Conservation (phyloP, 2,329 filamentous ascomycete species). For the Pseudofabraea citricarpa region DNA sequence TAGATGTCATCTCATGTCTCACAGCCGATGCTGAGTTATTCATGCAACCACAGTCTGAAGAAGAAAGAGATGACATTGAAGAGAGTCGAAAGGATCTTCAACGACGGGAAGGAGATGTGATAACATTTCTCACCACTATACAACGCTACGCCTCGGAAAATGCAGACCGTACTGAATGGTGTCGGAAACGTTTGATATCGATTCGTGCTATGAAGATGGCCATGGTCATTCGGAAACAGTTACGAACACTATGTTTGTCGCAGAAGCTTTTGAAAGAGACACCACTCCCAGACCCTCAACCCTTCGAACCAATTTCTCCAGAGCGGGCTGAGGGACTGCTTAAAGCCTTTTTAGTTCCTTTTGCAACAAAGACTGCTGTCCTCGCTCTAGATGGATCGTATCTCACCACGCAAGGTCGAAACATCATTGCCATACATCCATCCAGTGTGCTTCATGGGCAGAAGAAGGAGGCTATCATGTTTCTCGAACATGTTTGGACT, state of each 20-base stretch:
- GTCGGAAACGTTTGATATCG: conserved; percentile 51
- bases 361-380: conserved; percentile 55
- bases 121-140: conserved; percentile 60
- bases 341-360: conserved; percentile 58
- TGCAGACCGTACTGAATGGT: conserved; percentile 48
- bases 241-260: conserved; percentile 50
- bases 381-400: conserved; percentile 57
- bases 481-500: conserved; percentile 62
- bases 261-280: conserved; percentile 40
- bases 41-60: conserved; percentile 52
- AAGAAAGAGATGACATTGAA: conserved; percentile 49
- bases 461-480: conserved; percentile 65
- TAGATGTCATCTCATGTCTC: conserved; percentile 72
- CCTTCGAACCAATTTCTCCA: conserved; percentile 48
- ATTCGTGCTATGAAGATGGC: conserved; percentile 58
- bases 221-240: conserved; percentile 56
- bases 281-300: conserved; percentile 46
- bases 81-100: conserved; percentile 50
- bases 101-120: conserved; percentile 59
- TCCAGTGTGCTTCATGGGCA: conserved; percentile 57
- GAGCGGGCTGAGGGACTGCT: conserved; percentile 50
- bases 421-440: conserved; percentile 57
- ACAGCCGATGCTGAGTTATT: conserved; percentile 62
- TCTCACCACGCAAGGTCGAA: conserved; percentile 53
- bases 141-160: conserved; percentile 56